Base-by-base conservation (phyloP, 1,284 basidiomycete genomes). In the Naganishia liquefaciens region DNA sequence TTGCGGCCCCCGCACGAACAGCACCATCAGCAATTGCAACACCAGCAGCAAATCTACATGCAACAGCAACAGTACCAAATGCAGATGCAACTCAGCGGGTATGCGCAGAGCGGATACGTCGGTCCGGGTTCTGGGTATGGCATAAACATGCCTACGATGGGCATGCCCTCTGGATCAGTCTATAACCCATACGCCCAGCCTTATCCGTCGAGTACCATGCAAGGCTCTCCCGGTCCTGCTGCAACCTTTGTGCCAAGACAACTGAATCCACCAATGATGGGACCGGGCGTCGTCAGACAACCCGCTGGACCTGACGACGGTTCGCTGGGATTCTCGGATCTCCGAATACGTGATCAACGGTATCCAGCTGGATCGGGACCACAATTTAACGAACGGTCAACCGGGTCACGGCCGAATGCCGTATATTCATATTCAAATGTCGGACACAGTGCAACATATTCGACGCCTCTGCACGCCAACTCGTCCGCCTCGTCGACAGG, bases 1-100 rank as follows among this genome's bases (percentile, higher is more conserved):
- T 37, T 63, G 11, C 62, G 62, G 15, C 62, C 62, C 15, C 62
- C 62, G 33, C 57, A 49, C 33, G 57, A 60, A 25, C 57, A 60
- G n/a, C 46, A 39, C 5, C 40, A 50, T 40, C 57, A 60, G 46
- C 47, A 60, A 40, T 46, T 50, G 21, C 57, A 37, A 37, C 33
- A 37, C 2, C 55, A 58, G 28, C 44, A 58, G 27, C 55, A 58
- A 11, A 37, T 50, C 37, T 60, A 60, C 21, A 39, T 60, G 46
- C 57, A 60, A 17, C 57, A 60, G 27, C 57, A 60, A 33, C 57
- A 60, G n/a, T 60, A 60, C 46, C 46, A 50, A 33, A 60, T 60
- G 47, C 57, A 60, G 44, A 33, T 60, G 30, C 57, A 60, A 23
- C 57, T 60, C 46, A 58, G 19, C 27, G 57, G 57, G 30, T 60